Conservation (phyloP, 2,329 filamentous ascomycete genomes). For the Metarhizium album region DNA sequence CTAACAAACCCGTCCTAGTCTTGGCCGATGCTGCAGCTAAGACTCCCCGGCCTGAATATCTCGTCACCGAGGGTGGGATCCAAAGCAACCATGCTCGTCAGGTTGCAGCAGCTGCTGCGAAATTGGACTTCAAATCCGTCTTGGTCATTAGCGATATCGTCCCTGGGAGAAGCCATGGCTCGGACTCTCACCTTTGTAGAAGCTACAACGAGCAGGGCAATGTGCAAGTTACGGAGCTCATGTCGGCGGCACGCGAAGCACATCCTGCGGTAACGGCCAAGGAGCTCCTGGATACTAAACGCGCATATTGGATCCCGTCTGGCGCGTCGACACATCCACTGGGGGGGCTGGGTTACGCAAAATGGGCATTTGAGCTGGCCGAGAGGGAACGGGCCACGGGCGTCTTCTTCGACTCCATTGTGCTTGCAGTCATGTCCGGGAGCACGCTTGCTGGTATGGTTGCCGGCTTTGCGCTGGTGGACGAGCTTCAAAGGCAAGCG, state of each 20-base stretch:
- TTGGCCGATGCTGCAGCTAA: slow-evolving; percentile 2
- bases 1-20: neutral
- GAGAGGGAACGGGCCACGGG: neutral
- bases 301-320: neutral
- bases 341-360: neutral
- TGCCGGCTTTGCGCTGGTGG: no score
- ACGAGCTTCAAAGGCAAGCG: neutral
- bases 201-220: neutral
- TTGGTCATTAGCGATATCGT: neutral
- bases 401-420: neutral
- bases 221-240: neutral
- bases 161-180: neutral
- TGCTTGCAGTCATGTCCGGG: no score
- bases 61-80: slow-evolving; percentile 4
- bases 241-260: neutral
- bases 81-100: slow-evolving; percentile 6
- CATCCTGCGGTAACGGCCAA: neutral
- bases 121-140: neutral
- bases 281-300: neutral
- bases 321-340: neutral
- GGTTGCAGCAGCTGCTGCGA: slow-evolving; percentile 2
- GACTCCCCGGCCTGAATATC: neutral
- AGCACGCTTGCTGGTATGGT: no score
- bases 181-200: neutral
- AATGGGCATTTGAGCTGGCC: neutral